phyloP scores from a whole-genome alignment of 2,329 filamentous ascomycete genomes.

The Plectosphaerella plurivora region DNA sequence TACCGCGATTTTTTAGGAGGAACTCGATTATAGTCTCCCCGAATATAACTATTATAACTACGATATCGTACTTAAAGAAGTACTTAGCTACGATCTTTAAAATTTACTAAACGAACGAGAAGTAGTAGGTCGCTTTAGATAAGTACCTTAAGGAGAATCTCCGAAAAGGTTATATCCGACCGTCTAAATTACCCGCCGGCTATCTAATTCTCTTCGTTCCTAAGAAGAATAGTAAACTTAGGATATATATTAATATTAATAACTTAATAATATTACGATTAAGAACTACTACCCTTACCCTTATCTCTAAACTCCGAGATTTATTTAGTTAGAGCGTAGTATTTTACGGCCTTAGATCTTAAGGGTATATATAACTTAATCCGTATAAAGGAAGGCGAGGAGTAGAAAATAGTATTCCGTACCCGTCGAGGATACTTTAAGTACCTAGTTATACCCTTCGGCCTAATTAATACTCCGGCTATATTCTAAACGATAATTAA shows the following conservation, averaged over 20 bases:
- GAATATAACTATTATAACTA: neutral
- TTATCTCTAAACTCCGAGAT: too few species aligned
- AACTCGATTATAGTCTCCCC: neutral
- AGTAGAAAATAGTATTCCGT: too few species aligned
- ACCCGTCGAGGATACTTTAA: too few species aligned
- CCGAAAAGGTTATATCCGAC: slow-evolving; percentile 13
- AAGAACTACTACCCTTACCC: too few species aligned
- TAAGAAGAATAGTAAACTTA: slow-evolving; percentile 21
- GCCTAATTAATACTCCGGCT: too few species aligned
- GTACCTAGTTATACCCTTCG: too few species aligned
- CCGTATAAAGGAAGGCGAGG: slow-evolving; percentile 14
- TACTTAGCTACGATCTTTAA: neutral
- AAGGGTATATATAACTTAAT: slow-evolving; percentile 12
- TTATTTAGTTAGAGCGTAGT: too few species aligned
- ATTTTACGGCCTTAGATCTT: neutral
- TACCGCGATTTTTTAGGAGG: too few species aligned
- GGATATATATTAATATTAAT: slow-evolving; percentile 28
- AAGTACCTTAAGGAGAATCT: slow-evolving; percentile 2
- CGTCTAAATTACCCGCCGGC: slow-evolving; percentile 10
- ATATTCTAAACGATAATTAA: too few species aligned
- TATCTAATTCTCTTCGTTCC: slow-evolving; percentile 22
- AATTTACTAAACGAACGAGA: neutral
- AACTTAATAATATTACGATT: too few species aligned
- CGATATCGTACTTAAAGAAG: neutral
- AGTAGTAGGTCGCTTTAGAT: neutral